phyloP scores from a whole-genome alignment of 768 basidiomycete genomes.

The Boletus tomentosulus region DNA sequence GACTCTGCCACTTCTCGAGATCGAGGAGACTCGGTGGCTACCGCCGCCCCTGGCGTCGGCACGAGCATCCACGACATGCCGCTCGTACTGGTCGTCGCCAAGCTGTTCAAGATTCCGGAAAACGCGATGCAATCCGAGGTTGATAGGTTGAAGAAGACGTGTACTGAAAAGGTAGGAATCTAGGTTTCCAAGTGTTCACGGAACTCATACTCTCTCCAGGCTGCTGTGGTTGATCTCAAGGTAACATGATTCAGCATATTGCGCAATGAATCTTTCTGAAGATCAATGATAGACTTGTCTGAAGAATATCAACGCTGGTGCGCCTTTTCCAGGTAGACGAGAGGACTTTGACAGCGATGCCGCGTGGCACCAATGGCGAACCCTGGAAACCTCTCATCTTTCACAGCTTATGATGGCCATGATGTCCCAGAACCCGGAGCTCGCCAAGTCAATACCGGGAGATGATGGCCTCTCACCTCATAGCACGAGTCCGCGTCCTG shows the following conservation, averaged over 20 bases:
- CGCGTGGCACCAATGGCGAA: slow-evolving; percentile 82
- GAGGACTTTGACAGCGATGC: slow-evolving; percentile 83
- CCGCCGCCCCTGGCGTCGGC: slow-evolving; percentile 34
- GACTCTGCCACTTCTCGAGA: slow-evolving; percentile 58
- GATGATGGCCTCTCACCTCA: slow-evolving; percentile 32
- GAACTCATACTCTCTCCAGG: slow-evolving; percentile 38
- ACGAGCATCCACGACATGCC: slow-evolving; percentile 69
- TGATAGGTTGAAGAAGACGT: slow-evolving; percentile 55
- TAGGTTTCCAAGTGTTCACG: not conserved
- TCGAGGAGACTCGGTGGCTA: slow-evolving; percentile 45
- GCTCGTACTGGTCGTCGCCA: slow-evolving; percentile 63
- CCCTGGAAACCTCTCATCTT: slow-evolving; percentile 75
- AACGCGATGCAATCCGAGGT: slow-evolving; percentile 69
- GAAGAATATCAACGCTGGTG: slow-evolving; percentile 85
- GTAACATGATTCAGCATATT: slow-evolving; percentile 33
- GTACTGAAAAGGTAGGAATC: slow-evolving; percentile 65
- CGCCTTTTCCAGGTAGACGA: slow-evolving; percentile 76
- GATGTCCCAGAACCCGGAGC: slow-evolving; percentile 80
- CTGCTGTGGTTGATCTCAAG: slow-evolving; percentile 85
- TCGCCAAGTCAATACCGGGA: slow-evolving; percentile 72
- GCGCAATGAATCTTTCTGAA: slow-evolving; percentile 2
- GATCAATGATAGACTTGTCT: slow-evolving; percentile 57
- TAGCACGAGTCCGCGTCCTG: slow-evolving; percentile 43
- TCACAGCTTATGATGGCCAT: slow-evolving; percentile 87
- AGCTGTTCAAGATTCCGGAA: slow-evolving; percentile 71